These are phyloP conservation scores for Colletotrichum chrysophilum DNA, from an alignment of 2,329 filamentous ascomycete genomes.

Conservation along the genomic window DNA sequence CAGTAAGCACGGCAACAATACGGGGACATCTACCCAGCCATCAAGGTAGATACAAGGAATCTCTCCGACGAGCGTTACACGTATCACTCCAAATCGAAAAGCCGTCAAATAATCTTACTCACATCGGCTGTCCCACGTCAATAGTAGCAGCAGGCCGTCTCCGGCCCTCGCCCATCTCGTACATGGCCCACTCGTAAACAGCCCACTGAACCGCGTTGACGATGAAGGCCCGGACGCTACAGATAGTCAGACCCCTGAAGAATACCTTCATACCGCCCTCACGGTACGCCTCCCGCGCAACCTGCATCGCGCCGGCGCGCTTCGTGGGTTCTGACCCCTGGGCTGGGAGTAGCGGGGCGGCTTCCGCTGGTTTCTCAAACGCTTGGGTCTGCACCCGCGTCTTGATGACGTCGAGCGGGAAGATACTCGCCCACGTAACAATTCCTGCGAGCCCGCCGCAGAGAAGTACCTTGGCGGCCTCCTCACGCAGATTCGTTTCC, in stretches of 20 bases:
- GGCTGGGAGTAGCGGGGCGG: slow-evolving; percentile 36
- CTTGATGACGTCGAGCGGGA: slow-evolving; percentile 91
- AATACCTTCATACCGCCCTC: slow-evolving; percentile 67
- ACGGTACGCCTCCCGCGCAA: slow-evolving; percentile 71
- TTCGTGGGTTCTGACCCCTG: slow-evolving; percentile 23
- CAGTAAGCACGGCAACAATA: neutral
- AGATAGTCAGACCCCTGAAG: slow-evolving; percentile 78
- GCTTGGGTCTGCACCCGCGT: slow-evolving; percentile 85
- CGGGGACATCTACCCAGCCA: neutral
- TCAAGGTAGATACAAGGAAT: neutral
- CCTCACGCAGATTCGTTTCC: slow-evolving; percentile 37
- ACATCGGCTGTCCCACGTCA: slow-evolving; percentile 1
- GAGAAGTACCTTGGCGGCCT: slow-evolving; percentile 70
- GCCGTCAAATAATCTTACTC: slow-evolving; percentile 7
- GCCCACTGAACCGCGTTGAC: slow-evolving; percentile 96
- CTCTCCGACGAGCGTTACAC: neutral
- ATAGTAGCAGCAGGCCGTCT: slow-evolving; percentile 14
- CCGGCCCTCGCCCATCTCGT: slow-evolving; percentile 48
- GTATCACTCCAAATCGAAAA: neutral
- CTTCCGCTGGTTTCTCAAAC: slow-evolving; percentile 26
- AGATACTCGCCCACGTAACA: slow-evolving; percentile 87
- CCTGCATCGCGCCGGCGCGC: slow-evolving; percentile 60
- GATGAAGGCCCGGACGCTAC: slow-evolving; percentile 84
- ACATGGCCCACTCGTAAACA: slow-evolving; percentile 89
- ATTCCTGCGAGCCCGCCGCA: slow-evolving; percentile 90